phyloP scores from a whole-genome alignment of 1,284 basidiomycete genomes.

The Moesziomyces globuligerus region DNA sequence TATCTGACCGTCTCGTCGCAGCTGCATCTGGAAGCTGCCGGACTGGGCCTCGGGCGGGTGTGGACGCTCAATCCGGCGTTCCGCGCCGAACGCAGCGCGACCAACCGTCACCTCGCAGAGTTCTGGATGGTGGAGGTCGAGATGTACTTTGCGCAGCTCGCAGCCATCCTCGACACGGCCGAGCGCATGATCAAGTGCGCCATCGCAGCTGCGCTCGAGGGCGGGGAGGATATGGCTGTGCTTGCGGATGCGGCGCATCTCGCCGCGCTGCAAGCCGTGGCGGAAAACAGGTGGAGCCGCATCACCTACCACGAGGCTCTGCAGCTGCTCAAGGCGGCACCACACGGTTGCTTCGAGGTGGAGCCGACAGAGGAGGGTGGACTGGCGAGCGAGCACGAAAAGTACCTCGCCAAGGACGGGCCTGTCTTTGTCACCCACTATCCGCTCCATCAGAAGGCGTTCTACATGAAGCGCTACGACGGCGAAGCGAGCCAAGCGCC shows the following conservation, averaged over 20 bases:
- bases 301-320: constrained; percentile 85
- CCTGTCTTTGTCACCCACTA: constrained; percentile 95
- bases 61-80: constrained; percentile 93
- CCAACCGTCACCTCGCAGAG: constrained; percentile 91
- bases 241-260: constrained; percentile 13
- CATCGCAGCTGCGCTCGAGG: constrained; percentile 22
- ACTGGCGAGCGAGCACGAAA: constrained; percentile 90
- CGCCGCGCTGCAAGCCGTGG: neutral
- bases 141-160: constrained; percentile 47
- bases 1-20: constrained; percentile 94
- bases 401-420: constrained; percentile 78
- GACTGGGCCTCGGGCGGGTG: constrained; percentile 77
- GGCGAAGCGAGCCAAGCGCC: too few relatives aligned
- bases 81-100: constrained; percentile 87
- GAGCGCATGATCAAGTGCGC: constrained; percentile 47
- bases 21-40: constrained; percentile 89
- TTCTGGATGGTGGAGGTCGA: constrained; percentile 99
- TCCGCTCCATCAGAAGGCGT: constrained; percentile 83
- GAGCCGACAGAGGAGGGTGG: constrained; percentile 77
- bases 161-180: constrained; percentile 38
- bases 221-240: constrained; percentile 39
- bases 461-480: constrained; percentile 85
- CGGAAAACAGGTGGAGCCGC: constrained; percentile 72
- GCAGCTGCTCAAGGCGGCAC: constrained; percentile 69
- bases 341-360: constrained; percentile 10